Evolutionary conservation across 2,329 filamentous ascomycete species (phyloP), one percentile per base, ranked within the genome.

Genomic region (Penicillium concentricum): DNA sequence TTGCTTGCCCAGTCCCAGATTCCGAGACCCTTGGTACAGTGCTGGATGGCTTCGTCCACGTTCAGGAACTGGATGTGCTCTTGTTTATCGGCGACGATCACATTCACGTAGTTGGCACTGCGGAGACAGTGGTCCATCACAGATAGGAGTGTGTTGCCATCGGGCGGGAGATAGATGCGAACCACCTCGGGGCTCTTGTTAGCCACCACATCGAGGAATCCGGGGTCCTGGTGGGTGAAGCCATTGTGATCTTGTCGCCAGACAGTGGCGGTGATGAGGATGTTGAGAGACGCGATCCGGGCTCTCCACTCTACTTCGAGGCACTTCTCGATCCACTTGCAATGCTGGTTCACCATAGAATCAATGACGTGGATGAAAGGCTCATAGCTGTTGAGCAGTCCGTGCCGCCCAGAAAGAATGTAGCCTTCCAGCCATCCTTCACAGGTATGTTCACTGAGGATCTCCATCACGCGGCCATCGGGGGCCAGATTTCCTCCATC

Each of bases 211-310:
- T 91, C 88, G 13, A 92, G 82, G 81, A 92, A 92, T 38, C 88
- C 88, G 0, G 89, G 89, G 62, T 91, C 88, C 71, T 92, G 89
- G 70, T 92, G 89, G 0, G 88, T 91, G 76, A 92, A 92, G 35
- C 89, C 89, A 67, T 92, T 92, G 79, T 92, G 89, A 63, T 92
- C 89, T 77, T 92, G 89, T 66, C 89, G 80, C 89, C 89, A 92
- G 56, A 92, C 88, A 8, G 90, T 89, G 2, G 87, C 85, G 1
- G 89, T 92, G 52, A 92, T 81, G 15, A 92, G 82, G 63, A 92
- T 91, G 76, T 92, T 92, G 65, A 92, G 83, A 0, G 88, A 91
- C 9, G 88, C 82, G 12, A 92, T 78, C 72, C 87, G 87, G 65
- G 80, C 83, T 50, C 89, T 85, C 89, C 89, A 92, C 67, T 89